Percentiles rank a stretch among this genome's conserved stretches.
These are phyloP conservation scores for Pterocarpus macrocarpus DNA, from an alignment of 306 rosid species.

Conservation along the genomic window DNA sequence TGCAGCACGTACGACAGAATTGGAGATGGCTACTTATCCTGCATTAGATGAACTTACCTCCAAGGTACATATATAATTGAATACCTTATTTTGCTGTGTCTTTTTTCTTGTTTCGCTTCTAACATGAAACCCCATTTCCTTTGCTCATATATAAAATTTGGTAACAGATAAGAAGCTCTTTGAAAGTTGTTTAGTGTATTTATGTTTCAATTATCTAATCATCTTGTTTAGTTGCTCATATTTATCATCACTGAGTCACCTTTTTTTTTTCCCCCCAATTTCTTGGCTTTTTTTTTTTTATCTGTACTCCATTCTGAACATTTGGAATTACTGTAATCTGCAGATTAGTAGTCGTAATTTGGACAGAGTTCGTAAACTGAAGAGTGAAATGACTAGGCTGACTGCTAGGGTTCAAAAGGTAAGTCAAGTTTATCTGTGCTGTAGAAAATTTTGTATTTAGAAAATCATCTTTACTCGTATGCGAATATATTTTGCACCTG, in stretches of 20 bases:
- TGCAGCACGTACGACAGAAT: slow-evolving; percentile 91
- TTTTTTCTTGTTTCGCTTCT: slow-evolving; percentile 6
- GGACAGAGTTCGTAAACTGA: slow-evolving; percentile 96
- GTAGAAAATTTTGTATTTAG: neutral
- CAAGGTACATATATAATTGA: slow-evolving; percentile 61
- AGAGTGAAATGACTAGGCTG: slow-evolving; percentile 98
- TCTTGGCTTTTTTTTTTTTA: too few species aligned
- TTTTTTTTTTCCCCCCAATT: too few species aligned
- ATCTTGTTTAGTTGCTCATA: slow-evolving; percentile 25
- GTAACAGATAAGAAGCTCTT: neutral
- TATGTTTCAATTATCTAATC: slow-evolving; percentile 9
- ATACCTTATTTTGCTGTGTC: slow-evolving; percentile 27
- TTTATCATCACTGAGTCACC: slow-evolving; percentile 16
- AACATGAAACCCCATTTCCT: neutral
- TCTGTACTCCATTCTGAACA: slow-evolving; percentile 6
- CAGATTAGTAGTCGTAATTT: slow-evolving; percentile 97
- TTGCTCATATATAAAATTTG: too few species aligned
- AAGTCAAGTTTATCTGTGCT: neutral
- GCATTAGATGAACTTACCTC: slow-evolving; percentile 95
- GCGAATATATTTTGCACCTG: slow-evolving; percentile 18
- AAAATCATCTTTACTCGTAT: neutral
- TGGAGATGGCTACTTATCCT: slow-evolving; percentile 95
- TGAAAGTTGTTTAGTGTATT: slow-evolving; percentile 20
- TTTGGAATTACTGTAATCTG: slow-evolving; percentile 40
- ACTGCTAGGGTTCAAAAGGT: slow-evolving; percentile 99